phyloP scores from a whole-genome alignment of 805 yeast species.

The Scheffersomyces stipitis region DNA sequence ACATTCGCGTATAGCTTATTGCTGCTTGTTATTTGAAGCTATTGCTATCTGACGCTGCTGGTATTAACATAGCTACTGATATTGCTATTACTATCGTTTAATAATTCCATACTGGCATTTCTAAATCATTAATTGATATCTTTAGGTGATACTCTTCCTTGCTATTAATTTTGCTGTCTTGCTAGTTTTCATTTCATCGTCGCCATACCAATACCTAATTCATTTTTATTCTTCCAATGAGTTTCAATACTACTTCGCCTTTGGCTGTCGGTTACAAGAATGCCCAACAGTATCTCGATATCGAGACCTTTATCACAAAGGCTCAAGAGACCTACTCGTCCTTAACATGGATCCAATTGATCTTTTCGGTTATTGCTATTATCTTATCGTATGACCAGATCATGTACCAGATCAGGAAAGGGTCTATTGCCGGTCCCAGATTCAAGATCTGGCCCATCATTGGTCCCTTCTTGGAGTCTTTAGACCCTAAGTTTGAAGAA shows the following conservation, averaged over 20 bases:
- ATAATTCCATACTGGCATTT: no score
- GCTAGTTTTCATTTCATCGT: no score
- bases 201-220: no score
- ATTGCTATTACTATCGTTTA: no score
- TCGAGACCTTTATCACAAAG: slow-evolving; percentile 5
- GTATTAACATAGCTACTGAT: no score
- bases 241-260: slow-evolving; percentile 2
- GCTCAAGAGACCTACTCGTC: slow-evolving; percentile 16
- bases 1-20: no score
- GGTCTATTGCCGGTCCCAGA: slow-evolving; percentile 85
- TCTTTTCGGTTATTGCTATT: slow-evolving; percentile 46
- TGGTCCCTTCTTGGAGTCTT: slow-evolving; percentile 92
- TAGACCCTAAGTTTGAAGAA: slow-evolving; percentile 94
- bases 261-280: slow-evolving; percentile 3
- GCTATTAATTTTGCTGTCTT: no score
- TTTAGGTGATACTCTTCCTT: no score
- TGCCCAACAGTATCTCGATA: slow-evolving; percentile 4
- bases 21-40: no score
- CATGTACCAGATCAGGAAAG: slow-evolving; percentile 77
- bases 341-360: slow-evolving; percentile 56
- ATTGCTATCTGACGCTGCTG: no score
- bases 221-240: no score
- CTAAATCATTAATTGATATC: no score
- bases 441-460: slow-evolving; percentile 91
- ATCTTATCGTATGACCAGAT: slow-evolving; percentile 69